Conservation (phyloP, 805 yeast species). For the Wickerhamiella australiensis region DNA sequence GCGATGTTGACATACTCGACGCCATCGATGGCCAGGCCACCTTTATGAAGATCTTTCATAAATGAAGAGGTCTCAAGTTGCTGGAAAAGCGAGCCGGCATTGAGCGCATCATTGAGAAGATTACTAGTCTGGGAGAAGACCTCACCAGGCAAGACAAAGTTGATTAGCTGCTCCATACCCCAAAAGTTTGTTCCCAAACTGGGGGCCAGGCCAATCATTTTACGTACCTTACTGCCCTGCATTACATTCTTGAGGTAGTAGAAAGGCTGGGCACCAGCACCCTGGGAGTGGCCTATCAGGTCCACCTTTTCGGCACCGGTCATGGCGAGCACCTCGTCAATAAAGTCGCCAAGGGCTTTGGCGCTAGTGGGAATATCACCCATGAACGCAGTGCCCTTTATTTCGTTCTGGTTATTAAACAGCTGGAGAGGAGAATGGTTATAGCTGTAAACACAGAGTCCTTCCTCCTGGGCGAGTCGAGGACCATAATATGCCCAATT, state of each 20-base stretch:
- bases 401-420: neutral
- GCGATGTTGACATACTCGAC: constrained; percentile 8
- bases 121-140: neutral
- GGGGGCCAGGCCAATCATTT: constrained; percentile 5
- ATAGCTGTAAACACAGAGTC: constrained; percentile 6
- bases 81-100: neutral
- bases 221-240: constrained; percentile 4
- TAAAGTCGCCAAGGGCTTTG: neutral
- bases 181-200: neutral
- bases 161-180: neutral
- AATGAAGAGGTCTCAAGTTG: constrained; percentile 1
- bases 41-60: constrained; percentile 2
- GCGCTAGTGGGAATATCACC: constrained; percentile 6
- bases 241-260: constrained; percentile 6
- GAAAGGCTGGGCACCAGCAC: constrained; percentile 8
- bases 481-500: constrained; percentile 6
- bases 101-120: neutral
- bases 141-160: neutral
- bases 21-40: constrained; percentile 7
- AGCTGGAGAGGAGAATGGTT: constrained; percentile 1
- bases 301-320: constrained; percentile 10
- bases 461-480: constrained; percentile 2
- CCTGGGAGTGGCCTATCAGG: constrained; percentile 9
- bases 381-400: neutral
- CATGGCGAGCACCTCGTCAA: constrained; percentile 2